phyloP scores from a whole-genome alignment of 257 asterid species.

The Solanum lignicaule region DNA sequence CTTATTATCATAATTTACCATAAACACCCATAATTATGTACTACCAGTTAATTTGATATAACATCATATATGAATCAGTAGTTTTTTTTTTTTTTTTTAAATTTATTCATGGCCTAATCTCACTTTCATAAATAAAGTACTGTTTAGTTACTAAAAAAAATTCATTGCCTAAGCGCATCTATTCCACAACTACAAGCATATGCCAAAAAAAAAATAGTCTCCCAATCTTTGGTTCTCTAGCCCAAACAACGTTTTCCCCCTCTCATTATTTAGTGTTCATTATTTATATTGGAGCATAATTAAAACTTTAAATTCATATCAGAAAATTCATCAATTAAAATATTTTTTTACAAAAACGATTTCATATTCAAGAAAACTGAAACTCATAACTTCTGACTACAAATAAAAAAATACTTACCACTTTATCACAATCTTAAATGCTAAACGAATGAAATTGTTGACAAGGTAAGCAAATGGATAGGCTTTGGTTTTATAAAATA shows the following conservation, averaged over 20 bases:
- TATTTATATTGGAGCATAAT: no score
- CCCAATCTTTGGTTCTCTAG: neutral
- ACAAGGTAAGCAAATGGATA: neutral
- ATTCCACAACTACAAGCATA: neutral
- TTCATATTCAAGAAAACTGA: no score
- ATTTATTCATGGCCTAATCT: neutral
- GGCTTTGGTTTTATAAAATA: neutral
- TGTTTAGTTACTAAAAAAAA: neutral
- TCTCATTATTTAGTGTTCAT: no score
- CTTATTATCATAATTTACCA: no score
- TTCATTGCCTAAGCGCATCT: neutral
- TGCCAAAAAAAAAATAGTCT: neutral
- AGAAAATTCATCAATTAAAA: neutral
- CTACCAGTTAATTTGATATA: neutral
- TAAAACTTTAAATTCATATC: no score
- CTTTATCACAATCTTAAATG: no score
- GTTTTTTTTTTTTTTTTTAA: no score
- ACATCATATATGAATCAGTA: neutral
- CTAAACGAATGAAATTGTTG: neutral
- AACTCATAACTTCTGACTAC: rapidly evolving
- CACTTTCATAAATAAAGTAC: neutral
- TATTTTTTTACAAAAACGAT: rapidly evolving
- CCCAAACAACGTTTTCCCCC: neutral
- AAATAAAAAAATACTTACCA: no score
- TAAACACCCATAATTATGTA: no score